Evolutionary conservation across 768 basidiomycete genomes (phyloP).

Genomic region (Trametes maxima): DNA sequence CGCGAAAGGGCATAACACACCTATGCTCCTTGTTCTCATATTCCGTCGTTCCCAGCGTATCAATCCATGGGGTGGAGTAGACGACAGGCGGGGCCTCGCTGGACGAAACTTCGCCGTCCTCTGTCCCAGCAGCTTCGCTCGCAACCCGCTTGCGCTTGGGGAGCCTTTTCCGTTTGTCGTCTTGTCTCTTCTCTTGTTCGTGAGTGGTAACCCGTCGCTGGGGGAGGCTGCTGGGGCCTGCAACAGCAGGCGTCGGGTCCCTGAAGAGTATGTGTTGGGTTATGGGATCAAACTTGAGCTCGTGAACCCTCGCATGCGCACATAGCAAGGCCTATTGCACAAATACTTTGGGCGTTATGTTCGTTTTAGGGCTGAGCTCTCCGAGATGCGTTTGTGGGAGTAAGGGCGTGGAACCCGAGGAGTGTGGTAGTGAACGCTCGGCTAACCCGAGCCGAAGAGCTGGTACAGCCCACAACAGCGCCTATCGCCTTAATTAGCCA

Average conservation of each 20-base stretch:
- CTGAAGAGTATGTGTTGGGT: no score
- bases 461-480: not conserved
- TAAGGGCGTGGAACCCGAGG: not conserved
- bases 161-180: conserved; percentile 8
- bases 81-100: not conserved
- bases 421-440: not conserved
- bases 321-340: no score
- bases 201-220: not conserved
- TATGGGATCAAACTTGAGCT: no score
- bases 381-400: not conserved
- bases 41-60: conserved; percentile 27
- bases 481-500: not conserved
- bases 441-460: not conserved
- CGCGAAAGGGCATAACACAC: conserved; percentile 26
- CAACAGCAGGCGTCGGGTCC: not conserved
- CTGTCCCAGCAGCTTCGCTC: conserved; percentile 3
- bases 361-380: no score
- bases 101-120: conserved; percentile 1
- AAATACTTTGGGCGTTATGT: no score
- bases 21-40: conserved; percentile 37
- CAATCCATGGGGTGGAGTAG: conserved; percentile 30
- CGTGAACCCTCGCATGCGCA: no score
- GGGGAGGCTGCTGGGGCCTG: conserved; percentile 17
- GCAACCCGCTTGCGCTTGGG: conserved; percentile 16
- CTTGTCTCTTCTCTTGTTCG: not conserved